These are phyloP conservation scores for Thermothelomyces thermophilus DNA, from an alignment of 2,329 filamentous ascomycete species.

Conservation along the genomic window DNA sequence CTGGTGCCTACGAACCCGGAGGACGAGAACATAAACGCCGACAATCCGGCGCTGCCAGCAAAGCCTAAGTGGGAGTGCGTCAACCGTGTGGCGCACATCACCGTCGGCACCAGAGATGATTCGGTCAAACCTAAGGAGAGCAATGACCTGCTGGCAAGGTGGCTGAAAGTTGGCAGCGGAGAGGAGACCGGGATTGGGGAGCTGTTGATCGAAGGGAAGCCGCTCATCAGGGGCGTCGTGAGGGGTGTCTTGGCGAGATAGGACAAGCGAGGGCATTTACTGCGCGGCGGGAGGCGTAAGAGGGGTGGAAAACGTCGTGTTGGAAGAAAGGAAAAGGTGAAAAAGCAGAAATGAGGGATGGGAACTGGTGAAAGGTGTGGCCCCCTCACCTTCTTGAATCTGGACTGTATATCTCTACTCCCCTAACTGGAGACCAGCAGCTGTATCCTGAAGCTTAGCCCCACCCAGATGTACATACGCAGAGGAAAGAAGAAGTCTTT, in stretches of 20 bases:
- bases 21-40: conserved; percentile 15
- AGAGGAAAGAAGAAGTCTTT: neutral
- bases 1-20: conserved; percentile 43
- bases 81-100: conserved; percentile 80
- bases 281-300: neutral
- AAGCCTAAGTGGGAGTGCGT: conserved; percentile 54
- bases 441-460: neutral
- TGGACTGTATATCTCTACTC: no score
- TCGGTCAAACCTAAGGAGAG: conserved; percentile 88
- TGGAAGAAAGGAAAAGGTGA: neutral
- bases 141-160: conserved; percentile 72
- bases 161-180: conserved; percentile 55
- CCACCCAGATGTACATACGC: neutral
- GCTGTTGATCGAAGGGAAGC: conserved; percentile 43
- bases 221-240: conserved; percentile 42
- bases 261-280: conserved; percentile 11
- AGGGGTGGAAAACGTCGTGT: neutral
- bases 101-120: conserved; percentile 70
- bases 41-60: neutral
- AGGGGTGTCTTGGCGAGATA: conserved; percentile 45
- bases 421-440: no score
- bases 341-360: neutral
- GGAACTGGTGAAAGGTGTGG: no score
- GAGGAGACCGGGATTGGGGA: conserved; percentile 41
- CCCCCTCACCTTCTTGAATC: no score